Conservation (phyloP, 768 basidiomycete genomes). For the Terana coerulea region DNA sequence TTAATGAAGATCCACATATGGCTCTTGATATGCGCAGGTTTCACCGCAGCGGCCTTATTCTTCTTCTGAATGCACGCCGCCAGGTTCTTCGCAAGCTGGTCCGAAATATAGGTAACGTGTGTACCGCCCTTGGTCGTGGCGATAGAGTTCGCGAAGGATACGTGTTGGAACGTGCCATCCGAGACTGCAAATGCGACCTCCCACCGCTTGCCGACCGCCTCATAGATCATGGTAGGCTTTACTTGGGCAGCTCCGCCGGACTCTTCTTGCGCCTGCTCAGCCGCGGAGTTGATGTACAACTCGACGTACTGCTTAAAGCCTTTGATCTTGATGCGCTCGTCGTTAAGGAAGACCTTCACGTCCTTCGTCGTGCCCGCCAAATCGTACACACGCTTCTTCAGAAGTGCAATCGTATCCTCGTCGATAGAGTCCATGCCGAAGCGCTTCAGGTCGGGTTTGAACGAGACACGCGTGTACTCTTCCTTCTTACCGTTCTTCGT, state of each 20-base stretch:
- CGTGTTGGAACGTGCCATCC: conserved; percentile 87
- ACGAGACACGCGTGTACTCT: conserved; percentile 90
- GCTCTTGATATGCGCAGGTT: conserved; percentile 90
- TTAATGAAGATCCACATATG: conserved; percentile 99
- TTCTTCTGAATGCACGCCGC: conserved; percentile 87
- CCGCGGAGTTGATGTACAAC: conserved; percentile 79
- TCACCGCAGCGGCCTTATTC: conserved; percentile 95
- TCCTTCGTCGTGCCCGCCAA: conserved; percentile 94
- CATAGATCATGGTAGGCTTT: conserved; percentile 81
- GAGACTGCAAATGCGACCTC: conserved; percentile 94
- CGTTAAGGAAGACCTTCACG: conserved; percentile 91
- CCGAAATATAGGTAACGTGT: conserved; percentile 81
- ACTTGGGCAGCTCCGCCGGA: conserved; percentile 76
- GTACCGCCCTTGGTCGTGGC: conserved; percentile 96
- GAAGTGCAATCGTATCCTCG: conserved; percentile 82
- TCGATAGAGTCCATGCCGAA: conserved; percentile 94
- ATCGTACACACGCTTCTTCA: conserved; percentile 94
- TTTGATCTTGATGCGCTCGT: conserved; percentile 88
- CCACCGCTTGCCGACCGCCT: conserved; percentile 80
- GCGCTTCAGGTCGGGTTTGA: conserved; percentile 85
- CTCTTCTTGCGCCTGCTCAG: conserved; percentile 60
- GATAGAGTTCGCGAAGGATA: conserved; percentile 98
- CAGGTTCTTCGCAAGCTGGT: conserved; percentile 85
- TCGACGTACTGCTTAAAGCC: conserved; percentile 98
- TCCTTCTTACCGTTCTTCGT: conserved; percentile 85